Conservation (phyloP, 2,329 filamentous ascomycete species). For the Diaporthe vaccinii region DNA sequence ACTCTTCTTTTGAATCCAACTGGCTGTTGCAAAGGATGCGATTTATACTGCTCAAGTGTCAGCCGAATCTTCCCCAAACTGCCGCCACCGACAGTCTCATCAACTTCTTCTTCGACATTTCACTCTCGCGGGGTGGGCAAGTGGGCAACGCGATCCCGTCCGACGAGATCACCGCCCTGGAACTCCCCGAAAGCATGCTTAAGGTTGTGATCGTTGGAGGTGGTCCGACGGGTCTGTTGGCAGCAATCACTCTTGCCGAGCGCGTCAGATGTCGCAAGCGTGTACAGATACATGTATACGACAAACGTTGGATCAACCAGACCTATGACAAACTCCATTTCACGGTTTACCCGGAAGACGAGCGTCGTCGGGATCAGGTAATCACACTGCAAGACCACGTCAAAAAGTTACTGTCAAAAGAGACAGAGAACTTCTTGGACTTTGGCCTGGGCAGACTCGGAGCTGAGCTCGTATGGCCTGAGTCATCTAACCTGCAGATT, state of each 20-base stretch:
- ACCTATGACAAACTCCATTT: conserved; percentile 40
- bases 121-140: conserved; percentile 46
- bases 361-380: conserved; percentile 52
- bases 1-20: conserved; percentile 48
- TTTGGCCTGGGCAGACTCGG: conserved; percentile 49
- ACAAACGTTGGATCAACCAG: conserved; percentile 49
- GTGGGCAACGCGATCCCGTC: conserved; percentile 44
- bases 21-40: conserved; percentile 51
- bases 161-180: conserved; percentile 44
- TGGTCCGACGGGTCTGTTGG: conserved; percentile 50
- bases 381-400: conserved; percentile 54
- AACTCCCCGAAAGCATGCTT: conserved; percentile 48
- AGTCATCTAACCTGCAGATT: conserved; percentile 54
- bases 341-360: conserved; percentile 48
- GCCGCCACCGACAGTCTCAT: conserved; percentile 45
- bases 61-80: conserved; percentile 45
- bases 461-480: conserved; percentile 53
- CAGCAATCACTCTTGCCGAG: conserved; percentile 52
- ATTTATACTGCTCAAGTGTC: conserved; percentile 50
- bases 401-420: conserved; percentile 48
- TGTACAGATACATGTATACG: conserved; percentile 53
- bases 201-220: conserved; percentile 51
- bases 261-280: conserved; percentile 46
- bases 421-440: conserved; percentile 42
- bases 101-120: conserved; percentile 54